phyloP scores from a whole-genome alignment of 805 yeast genomes.

The Grigorovia yakushimaensis region DNA sequence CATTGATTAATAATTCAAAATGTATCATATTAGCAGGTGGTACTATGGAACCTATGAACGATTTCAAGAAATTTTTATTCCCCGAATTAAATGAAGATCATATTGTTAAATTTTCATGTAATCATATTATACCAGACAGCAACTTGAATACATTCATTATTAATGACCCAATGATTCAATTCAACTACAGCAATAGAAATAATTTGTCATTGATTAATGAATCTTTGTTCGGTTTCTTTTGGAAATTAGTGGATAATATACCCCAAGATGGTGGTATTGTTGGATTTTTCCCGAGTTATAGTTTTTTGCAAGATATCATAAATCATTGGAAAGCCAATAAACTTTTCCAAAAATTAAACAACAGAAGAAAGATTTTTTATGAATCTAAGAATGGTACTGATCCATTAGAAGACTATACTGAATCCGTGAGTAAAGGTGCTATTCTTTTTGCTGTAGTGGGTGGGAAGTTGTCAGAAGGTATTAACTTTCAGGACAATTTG shows the following conservation, averaged over 20 bases:
- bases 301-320: slow-evolving; percentile 47
- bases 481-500: slow-evolving; percentile 78
- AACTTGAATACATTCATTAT: slow-evolving; percentile 58
- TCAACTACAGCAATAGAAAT: slow-evolving; percentile 59
- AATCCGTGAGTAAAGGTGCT: slow-evolving; percentile 45
- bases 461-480: slow-evolving; percentile 88
- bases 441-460: slow-evolving; percentile 79
- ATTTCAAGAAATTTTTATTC: slow-evolving; percentile 54
- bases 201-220: slow-evolving; percentile 33
- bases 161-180: slow-evolving; percentile 37
- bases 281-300: slow-evolving; percentile 77
- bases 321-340: slow-evolving; percentile 40
- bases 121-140: slow-evolving; percentile 68
- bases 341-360: slow-evolving; percentile 29
- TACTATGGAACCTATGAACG: slow-evolving; percentile 85
- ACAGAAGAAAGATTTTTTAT: slow-evolving; percentile 39
- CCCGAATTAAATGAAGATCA: slow-evolving; percentile 40
- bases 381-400: slow-evolving; percentile 46
- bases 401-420: slow-evolving; percentile 43
- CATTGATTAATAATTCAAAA: slow-evolving; percentile 51
- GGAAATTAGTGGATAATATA: slow-evolving; percentile 24
- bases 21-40: slow-evolving; percentile 87
- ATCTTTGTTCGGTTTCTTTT: slow-evolving; percentile 34
- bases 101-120: slow-evolving; percentile 57
- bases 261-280: slow-evolving; percentile 65